Evolutionary conservation across 148 eudicot genomes (phyloP).

Genomic region (Rhododendron ovatum): DNA sequence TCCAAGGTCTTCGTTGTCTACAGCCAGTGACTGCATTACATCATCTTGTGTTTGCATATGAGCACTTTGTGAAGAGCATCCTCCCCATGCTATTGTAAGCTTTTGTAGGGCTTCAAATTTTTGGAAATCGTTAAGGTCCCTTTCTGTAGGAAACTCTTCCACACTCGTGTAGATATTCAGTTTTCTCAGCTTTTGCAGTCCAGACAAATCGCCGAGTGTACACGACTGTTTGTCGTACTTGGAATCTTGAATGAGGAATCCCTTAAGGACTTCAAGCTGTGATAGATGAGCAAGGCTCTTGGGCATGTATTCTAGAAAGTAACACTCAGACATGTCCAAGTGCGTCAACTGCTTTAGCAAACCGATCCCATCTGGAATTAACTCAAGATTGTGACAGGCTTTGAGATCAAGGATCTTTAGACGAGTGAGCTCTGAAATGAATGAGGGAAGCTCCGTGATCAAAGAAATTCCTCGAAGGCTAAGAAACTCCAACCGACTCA

Average conservation of each 20-base stretch:
- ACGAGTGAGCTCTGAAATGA: conserved; percentile 24
- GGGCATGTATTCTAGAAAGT: conserved; percentile 28
- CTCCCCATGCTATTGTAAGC: background rate
- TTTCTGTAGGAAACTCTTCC: conserved; percentile 12
- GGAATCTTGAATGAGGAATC: conserved; percentile 32
- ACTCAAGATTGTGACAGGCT: conserved; percentile 43
- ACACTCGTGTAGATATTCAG: conserved; percentile 34
- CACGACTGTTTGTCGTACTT: conserved; percentile 12
- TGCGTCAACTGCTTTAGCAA: conserved; percentile 34
- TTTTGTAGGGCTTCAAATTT: conserved; percentile 15
- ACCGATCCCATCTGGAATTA: conserved; percentile 33
- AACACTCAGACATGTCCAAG: conserved; percentile 54
- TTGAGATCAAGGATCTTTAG: conserved; percentile 39
- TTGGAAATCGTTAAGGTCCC: conserved; percentile 1
- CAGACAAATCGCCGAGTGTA: conserved; percentile 26
- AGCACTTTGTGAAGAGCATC: background rate
- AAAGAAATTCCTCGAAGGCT: conserved; percentile 50
- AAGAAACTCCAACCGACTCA: conserved; percentile 24
- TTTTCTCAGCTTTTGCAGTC: conserved; percentile 24
- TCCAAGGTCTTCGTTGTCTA: background rate
- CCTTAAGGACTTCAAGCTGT: conserved; percentile 40
- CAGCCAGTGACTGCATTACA: background rate
- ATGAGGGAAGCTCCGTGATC: conserved; percentile 27
- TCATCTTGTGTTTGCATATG: background rate
- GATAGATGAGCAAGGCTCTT: conserved; percentile 24